Conservation (phyloP, 208 protist genomes). For the Porcisia deanei region DNA sequence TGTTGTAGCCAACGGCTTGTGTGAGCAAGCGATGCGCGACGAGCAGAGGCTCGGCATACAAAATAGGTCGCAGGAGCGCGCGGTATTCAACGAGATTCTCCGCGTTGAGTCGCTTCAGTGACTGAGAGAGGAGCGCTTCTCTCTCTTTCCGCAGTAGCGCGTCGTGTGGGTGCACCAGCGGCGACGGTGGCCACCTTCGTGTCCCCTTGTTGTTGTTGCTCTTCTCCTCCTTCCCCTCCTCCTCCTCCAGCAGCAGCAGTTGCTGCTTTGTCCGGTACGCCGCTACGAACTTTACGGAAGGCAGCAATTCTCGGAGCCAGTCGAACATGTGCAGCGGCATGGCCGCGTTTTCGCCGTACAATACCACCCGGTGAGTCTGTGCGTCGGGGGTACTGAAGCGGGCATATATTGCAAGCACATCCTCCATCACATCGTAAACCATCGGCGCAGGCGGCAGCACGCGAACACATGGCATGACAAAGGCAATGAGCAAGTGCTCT, state of each 20-base stretch:
- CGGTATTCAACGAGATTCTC: slow-evolving; percentile 63
- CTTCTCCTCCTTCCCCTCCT: too few species aligned
- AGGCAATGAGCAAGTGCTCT: slow-evolving; percentile 50
- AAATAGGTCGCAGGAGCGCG: slow-evolving; percentile 45
- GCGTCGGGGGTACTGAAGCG: slow-evolving; percentile 5
- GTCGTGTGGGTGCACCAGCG: slow-evolving; percentile 48
- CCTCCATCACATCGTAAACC: slow-evolving; percentile 64
- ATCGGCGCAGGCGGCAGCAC: slow-evolving; percentile 63
- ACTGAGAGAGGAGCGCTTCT: slow-evolving; percentile 64
- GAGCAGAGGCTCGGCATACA: slow-evolving; percentile 73
- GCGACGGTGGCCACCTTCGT: background rate
- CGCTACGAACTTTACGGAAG: slow-evolving; percentile 4
- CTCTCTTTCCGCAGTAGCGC: slow-evolving; percentile 57
- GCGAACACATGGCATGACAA: slow-evolving; percentile 77
- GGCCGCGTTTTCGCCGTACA: slow-evolving; percentile 23
- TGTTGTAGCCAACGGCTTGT: slow-evolving; percentile 79
- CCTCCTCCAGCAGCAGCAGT: slow-evolving; percentile 7
- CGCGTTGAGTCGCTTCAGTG: slow-evolving; percentile 67
- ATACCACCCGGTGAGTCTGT: background rate
- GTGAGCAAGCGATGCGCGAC: slow-evolving; percentile 65
- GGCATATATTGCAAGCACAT: slow-evolving; percentile 24
- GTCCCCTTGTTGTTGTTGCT: too few species aligned
- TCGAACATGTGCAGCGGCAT: slow-evolving; percentile 22
- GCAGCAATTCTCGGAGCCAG: slow-evolving; percentile 23
- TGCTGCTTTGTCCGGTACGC: slow-evolving; percentile 21